Evolutionary conservation across 1,284 basidiomycete species (phyloP).

Genomic region (Heliocybe sulcata): DNA sequence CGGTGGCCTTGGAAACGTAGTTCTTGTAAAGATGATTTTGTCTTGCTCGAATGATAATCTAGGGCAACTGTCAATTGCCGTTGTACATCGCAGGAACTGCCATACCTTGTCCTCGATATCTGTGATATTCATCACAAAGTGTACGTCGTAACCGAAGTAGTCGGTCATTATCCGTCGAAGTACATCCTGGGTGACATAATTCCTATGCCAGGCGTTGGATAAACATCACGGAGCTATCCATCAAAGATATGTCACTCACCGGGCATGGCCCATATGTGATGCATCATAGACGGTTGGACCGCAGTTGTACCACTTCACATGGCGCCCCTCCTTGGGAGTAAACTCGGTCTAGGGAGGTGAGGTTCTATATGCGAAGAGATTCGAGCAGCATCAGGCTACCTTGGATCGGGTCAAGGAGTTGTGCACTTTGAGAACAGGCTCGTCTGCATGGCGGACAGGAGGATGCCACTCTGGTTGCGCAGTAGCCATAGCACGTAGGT

Average conservation of each 20-base stretch:
- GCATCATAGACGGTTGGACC: conserved; percentile 99
- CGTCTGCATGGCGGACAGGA: conserved; percentile 39
- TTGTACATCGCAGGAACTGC: conserved; percentile 9
- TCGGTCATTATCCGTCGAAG: conserved; percentile 89
- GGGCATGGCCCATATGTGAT: conserved; percentile 98
- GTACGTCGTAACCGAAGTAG: conserved; percentile 96
- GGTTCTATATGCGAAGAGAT: neutral
- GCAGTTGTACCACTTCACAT: conserved; percentile 98
- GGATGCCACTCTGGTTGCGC: conserved; percentile 50
- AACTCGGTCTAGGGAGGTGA: conserved; percentile 63
- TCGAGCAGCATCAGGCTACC: conserved; percentile 14
- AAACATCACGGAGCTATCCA: neutral
- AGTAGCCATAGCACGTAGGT: conserved; percentile 25
- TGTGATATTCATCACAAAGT: conserved; percentile 99
- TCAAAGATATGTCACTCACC: conserved; percentile 41
- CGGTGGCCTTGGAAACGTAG: conserved; percentile 49
- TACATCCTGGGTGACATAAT: conserved; percentile 98
- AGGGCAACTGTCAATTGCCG: conserved; percentile 8
- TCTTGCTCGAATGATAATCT: conserved; percentile 90
- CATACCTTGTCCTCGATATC: conserved; percentile 98
- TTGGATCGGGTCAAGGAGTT: conserved; percentile 94
- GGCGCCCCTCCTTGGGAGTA: conserved; percentile 71
- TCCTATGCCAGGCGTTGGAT: conserved; percentile 41
- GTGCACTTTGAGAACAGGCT: conserved; percentile 79
- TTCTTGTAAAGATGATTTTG: conserved; percentile 77